Conservation (phyloP, 306 rosid genomes). For the Medicago lupulina region DNA sequence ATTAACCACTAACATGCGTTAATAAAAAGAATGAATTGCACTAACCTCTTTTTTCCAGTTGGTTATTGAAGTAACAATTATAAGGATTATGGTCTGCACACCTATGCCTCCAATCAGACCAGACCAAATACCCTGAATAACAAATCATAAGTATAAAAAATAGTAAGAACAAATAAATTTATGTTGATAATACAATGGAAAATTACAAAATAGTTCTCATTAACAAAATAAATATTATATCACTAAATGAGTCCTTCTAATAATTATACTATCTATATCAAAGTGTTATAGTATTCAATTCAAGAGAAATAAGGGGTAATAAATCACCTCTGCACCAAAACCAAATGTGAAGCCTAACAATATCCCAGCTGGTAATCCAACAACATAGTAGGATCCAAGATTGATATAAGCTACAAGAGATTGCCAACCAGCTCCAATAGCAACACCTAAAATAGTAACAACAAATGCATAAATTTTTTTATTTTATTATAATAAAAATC, state of each 20-base stretch:
- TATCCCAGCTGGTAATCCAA: constrained; percentile 85
- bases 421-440: constrained; percentile 94
- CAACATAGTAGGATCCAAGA: constrained; percentile 66
- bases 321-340: constrained; percentile 65
- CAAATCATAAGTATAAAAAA: neutral
- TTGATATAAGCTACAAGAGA: constrained; percentile 80
- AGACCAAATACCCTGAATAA: constrained; percentile 76
- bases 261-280: too few relatives aligned
- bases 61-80: constrained; percentile 56
- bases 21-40: neutral
- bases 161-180: neutral
- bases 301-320: too few relatives aligned
- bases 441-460: constrained; percentile 68
- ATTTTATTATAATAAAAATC: neutral
- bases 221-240: neutral
- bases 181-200: neutral
- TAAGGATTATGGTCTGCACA: constrained; percentile 71
- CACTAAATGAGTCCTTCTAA: neutral
- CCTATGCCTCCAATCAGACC: constrained; percentile 81
- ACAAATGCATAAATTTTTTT: neutral
- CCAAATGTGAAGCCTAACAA: constrained; percentile 66
- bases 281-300: too few relatives aligned
- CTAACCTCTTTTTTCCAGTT: constrained; percentile 80
- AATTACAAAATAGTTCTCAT: neutral
- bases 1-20: neutral